Percentiles rank a stretch among this genome's conserved stretches.
These are phyloP conservation scores for Rhypophila decipiens DNA, from an alignment of 495 filamentous ascomycete species.

Conservation along the genomic window DNA sequence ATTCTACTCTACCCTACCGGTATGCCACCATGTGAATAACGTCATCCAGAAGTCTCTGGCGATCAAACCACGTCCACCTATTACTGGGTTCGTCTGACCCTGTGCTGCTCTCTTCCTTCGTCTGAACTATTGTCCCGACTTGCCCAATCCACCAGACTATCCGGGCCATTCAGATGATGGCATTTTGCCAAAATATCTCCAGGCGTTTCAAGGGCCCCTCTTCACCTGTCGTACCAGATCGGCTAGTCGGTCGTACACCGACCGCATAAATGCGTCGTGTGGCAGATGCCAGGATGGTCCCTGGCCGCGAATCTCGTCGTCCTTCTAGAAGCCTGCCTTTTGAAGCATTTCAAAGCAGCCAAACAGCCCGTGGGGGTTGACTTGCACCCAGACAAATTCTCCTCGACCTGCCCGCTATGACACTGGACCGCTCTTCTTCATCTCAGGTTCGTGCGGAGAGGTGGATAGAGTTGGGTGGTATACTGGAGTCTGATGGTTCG, in stretches of 20 bases:
- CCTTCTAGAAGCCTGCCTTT: slow-evolving; percentile 23
- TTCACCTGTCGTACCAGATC: slow-evolving; percentile 1
- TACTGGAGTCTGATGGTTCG: slow-evolving; percentile 7
- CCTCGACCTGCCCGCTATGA: slow-evolving; percentile 22
- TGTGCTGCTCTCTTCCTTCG: slow-evolving; percentile 12
- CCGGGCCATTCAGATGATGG: slow-evolving; percentile 3
- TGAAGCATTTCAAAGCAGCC: neutral
- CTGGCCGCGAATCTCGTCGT: neutral
- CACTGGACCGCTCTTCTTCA: slow-evolving; percentile 9
- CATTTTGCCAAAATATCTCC: slow-evolving; percentile 17
- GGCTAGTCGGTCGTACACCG: slow-evolving; percentile 1
- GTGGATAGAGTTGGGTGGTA: slow-evolving; percentile 7
- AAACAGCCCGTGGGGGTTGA: slow-evolving; percentile 1
- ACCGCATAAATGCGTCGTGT: slow-evolving; percentile 13
- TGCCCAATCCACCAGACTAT: neutral
- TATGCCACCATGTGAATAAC: slow-evolving; percentile 23
- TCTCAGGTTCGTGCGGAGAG: slow-evolving; percentile 11
- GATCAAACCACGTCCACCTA: slow-evolving; percentile 26
- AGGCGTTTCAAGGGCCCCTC: slow-evolving; percentile 18
- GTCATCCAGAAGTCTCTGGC: slow-evolving; percentile 12
- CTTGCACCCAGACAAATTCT: slow-evolving; percentile 4
- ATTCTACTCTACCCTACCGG: no score
- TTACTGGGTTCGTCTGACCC: slow-evolving; percentile 17
- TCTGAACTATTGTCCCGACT: slow-evolving; percentile 15
- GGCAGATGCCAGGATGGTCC: slow-evolving; percentile 3